Conservation (phyloP, 2,329 filamentous ascomycete genomes). For the Monilinia laxa region DNA sequence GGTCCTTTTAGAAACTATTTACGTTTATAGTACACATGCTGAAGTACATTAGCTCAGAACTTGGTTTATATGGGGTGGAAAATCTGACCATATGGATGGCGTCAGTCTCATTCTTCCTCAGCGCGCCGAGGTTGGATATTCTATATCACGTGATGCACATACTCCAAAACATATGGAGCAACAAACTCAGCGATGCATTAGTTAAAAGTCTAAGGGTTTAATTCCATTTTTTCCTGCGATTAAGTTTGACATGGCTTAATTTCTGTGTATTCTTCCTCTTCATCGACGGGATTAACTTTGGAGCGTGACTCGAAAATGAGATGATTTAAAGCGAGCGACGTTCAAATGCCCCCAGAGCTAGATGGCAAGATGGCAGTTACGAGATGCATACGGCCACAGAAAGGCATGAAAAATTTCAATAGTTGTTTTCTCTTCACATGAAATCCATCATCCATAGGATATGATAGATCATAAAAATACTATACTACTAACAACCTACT, state of each 20-base stretch:
- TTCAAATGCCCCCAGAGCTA: neutral
- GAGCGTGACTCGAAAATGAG: slow-evolving; percentile 1
- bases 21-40: neutral
- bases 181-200: slow-evolving; percentile 11
- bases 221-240: neutral
- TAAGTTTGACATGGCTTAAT: neutral
- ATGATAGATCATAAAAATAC: slow-evolving; percentile 19
- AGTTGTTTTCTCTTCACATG: neutral
- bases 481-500: neutral
- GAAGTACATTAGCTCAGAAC: slow-evolving; percentile 12
- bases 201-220: neutral
- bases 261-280: neutral
- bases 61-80: slow-evolving; percentile 7
- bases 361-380: neutral
- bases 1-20: slow-evolving; percentile 31
- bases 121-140: neutral
- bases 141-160: slow-evolving; percentile 1
- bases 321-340: slow-evolving; percentile 9
- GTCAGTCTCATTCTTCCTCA: slow-evolving; percentile 3
- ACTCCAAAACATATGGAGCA: neutral
- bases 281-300: neutral
- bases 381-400: slow-evolving; percentile 1
- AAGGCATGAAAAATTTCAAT: neutral
- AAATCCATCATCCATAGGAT: neutral
- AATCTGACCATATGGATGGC: slow-evolving; percentile 5